Evolutionary conservation across 1,284 basidiomycete species (phyloP).

Genomic region (Ganoderma resinaceum): DNA sequence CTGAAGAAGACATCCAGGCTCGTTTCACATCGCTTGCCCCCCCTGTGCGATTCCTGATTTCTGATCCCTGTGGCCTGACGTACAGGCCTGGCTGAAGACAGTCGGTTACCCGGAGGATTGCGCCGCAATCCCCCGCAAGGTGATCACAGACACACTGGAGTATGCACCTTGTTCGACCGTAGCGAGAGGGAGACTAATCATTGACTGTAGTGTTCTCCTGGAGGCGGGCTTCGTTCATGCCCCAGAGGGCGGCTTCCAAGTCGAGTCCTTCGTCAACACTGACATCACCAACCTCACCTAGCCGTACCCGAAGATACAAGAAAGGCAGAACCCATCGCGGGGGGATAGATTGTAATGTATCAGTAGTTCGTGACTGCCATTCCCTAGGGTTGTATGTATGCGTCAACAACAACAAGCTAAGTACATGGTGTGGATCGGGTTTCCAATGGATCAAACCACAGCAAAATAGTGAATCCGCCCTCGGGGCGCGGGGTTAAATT

Average conservation of each 20-base stretch:
- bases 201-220: constrained; percentile 61
- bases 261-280: constrained; percentile 68
- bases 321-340: neutral
- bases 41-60: neutral
- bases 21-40: constrained; percentile 30
- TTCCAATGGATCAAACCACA: neutral
- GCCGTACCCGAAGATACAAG: neutral
- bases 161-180: constrained; percentile 42
- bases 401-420: neutral
- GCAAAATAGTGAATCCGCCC: neutral
- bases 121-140: constrained; percentile 62
- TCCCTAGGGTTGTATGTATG: neutral
- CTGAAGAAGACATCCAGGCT: constrained; percentile 78
- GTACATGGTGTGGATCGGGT: neutral
- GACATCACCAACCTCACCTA: constrained; percentile 54
- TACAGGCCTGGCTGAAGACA: constrained; percentile 80
- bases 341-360: neutral
- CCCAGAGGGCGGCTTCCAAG: constrained; percentile 64
- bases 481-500: neutral
- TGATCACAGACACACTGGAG: constrained; percentile 77
- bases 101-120: constrained; percentile 81
- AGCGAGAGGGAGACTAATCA: neutral
- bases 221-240: constrained; percentile 78
- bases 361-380: neutral
- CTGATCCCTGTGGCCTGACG: constrained; percentile 29